Evolutionary conservation across 2,329 filamentous ascomycete genomes (phyloP).

Genomic region (Botrytis fabae): DNA sequence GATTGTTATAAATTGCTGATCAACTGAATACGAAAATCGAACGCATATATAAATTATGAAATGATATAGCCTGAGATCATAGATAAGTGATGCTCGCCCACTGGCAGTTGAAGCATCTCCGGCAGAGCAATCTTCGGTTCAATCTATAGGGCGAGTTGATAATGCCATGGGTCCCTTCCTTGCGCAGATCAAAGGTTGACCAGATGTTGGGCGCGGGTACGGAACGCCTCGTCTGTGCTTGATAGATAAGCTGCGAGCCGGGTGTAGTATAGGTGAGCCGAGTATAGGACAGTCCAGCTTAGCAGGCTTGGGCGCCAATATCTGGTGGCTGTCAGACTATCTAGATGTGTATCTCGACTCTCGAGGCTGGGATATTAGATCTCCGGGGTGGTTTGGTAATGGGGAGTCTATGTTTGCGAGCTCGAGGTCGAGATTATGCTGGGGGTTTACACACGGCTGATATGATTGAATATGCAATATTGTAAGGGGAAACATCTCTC

Average conservation of each 20-base stretch:
- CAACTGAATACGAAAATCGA: neutral
- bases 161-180: neutral
- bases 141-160: neutral
- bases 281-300: neutral
- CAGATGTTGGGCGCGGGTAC: neutral
- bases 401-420: neutral
- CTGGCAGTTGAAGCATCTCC: slow-evolving; percentile 19
- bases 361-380: neutral
- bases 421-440: neutral
- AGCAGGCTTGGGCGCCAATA: neutral
- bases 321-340: neutral
- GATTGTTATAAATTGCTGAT: neutral
- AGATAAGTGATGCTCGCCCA: neutral
- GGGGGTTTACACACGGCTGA: neutral
- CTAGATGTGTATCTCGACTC: slow-evolving; percentile 5
- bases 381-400: neutral
- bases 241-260: slow-evolving; percentile 8
- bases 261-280: neutral
- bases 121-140: neutral
- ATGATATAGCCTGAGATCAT: neutral
- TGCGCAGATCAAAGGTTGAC: neutral
- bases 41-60: slow-evolving; percentile 14
- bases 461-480: neutral
- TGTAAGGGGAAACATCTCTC: neutral
- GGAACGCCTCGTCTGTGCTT: neutral